Evolutionary conservation across 1,139 yeast species (phyloP).

Genomic region (Pichia sp.): DNA sequence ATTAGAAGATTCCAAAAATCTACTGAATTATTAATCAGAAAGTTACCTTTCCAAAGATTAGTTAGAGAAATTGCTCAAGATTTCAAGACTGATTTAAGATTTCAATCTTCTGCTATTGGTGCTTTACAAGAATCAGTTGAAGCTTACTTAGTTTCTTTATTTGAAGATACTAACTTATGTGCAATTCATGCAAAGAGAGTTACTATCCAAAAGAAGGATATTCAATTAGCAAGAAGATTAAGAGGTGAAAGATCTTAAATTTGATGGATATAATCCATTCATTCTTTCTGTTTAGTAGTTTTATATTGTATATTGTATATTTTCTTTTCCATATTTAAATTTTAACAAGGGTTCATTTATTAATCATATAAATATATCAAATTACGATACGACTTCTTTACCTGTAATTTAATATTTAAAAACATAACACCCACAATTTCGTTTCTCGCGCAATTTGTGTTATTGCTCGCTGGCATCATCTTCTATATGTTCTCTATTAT

Average conservation of each 20-base stretch:
- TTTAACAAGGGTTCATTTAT: background rate
- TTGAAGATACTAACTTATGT: slow-evolving; percentile 92
- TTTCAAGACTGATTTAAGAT: slow-evolving; percentile 95
- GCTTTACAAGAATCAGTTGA: slow-evolving; percentile 98
- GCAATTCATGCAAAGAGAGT: slow-evolving; percentile 99
- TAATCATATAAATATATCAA: background rate
- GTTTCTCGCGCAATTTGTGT: too few relatives aligned
- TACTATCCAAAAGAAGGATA: slow-evolving; percentile 98
- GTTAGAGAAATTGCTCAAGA: slow-evolving; percentile 98
- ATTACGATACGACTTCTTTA: too few relatives aligned
- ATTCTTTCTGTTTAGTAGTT: background rate
- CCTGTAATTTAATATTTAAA: too few relatives aligned
- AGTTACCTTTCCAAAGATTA: slow-evolving; percentile 97
- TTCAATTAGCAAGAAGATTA: slow-evolving; percentile 98
- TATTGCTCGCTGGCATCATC: too few relatives aligned
- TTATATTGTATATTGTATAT: slow-evolving; percentile 5
- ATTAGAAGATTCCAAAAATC: slow-evolving; percentile 99
- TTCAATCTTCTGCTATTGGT: slow-evolving; percentile 98
- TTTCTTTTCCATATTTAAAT: background rate
- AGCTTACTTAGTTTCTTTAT: slow-evolving; percentile 70
- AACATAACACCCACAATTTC: too few relatives aligned
- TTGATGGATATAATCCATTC: background rate
- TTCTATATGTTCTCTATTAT: too few relatives aligned
- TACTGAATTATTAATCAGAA: slow-evolving; percentile 93
- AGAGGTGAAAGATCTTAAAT: slow-evolving; percentile 88